phyloP scores from a whole-genome alignment of 1,139 yeast genomes.

The Saccharomycopsis phalli region DNA sequence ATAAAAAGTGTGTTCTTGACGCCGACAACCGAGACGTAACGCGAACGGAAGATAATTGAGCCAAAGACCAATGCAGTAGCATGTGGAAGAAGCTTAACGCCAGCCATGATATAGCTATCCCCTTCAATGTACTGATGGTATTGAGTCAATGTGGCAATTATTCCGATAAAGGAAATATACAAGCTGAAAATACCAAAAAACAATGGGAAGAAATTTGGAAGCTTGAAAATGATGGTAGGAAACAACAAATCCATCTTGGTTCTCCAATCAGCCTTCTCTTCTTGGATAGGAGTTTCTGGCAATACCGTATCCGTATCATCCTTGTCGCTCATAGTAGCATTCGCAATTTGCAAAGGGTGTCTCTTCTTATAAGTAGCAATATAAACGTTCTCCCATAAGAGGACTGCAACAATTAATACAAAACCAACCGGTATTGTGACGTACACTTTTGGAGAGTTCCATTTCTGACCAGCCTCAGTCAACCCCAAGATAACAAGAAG shows the following conservation, averaged over 20 bases:
- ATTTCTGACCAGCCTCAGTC: slow-evolving; percentile 24
- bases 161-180: slow-evolving; percentile 1
- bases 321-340: neutral
- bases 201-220: slow-evolving; percentile 9
- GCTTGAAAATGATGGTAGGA: slow-evolving; percentile 10
- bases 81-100: slow-evolving; percentile 26
- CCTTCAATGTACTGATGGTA: slow-evolving; percentile 17
- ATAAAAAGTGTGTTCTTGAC: slow-evolving; percentile 20
- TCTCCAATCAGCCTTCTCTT: slow-evolving; percentile 11
- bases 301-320: neutral
- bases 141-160: slow-evolving; percentile 17
- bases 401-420: slow-evolving; percentile 22
- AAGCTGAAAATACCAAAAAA: slow-evolving; percentile 4
- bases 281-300: neutral
- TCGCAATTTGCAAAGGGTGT: neutral
- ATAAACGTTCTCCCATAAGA: slow-evolving; percentile 21
- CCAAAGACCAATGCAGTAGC: slow-evolving; percentile 23
- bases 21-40: slow-evolving; percentile 3
- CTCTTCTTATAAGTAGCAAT: slow-evolving; percentile 8
- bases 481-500: slow-evolving; percentile 26
- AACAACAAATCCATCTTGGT: slow-evolving; percentile 7
- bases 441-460: slow-evolving; percentile 25
- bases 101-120: slow-evolving; percentile 25
- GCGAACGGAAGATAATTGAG: slow-evolving; percentile 20
- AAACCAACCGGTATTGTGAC: slow-evolving; percentile 26